A percentile compares a stretch with the other conserved stretches of the same genome.
These are phyloP conservation scores for Cercophora newfieldiana DNA, from an alignment of 495 filamentous ascomycete species.

Conservation along the genomic window DNA sequence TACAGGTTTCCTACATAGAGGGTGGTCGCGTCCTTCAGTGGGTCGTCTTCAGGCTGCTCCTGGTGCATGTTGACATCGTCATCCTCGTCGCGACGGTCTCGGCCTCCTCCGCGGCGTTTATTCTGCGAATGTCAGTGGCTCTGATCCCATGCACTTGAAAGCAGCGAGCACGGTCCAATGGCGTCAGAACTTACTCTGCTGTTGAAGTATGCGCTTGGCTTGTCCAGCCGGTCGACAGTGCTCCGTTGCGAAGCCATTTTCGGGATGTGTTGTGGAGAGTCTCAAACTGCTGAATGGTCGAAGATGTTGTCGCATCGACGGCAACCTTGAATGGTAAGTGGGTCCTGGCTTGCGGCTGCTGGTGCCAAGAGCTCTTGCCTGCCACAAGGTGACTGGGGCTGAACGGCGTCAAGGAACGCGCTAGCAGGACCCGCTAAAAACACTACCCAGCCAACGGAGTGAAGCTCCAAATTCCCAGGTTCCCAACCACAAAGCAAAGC, in stretches of 20 bases:
- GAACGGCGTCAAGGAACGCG: conserved; percentile 1
- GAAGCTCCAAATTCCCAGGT: conserved; percentile 5
- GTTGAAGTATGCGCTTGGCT: conserved; percentile 83
- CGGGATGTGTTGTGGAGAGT: background rate
- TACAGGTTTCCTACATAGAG: conserved; percentile 98
- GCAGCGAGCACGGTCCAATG: background rate
- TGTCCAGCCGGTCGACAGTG: conserved; percentile 85
- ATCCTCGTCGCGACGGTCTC: conserved; percentile 59
- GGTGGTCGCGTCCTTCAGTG: conserved; percentile 83
- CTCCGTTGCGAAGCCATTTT: conserved; percentile 41
- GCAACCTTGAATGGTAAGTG: background rate
- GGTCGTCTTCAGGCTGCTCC: conserved; percentile 61
- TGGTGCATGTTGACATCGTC: conserved; percentile 48
- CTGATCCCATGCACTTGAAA: background rate
- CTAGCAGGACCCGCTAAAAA: conserved; percentile 8
- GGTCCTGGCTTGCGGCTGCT: background rate
- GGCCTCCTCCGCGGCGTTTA: conserved; percentile 59
- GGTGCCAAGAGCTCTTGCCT: conserved; percentile 5
- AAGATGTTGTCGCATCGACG: conserved; percentile 8
- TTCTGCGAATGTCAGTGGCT: conserved; percentile 49
- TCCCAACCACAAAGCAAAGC: conserved; percentile 10
- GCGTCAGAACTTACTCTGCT: conserved; percentile 58
- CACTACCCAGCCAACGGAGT: background rate
- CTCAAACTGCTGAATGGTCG: background rate
- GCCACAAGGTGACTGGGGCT: background rate